These are phyloP conservation scores for Furcasterigmium furcatum DNA, from an alignment of 2,329 filamentous ascomycete species.

Conservation along the genomic window DNA sequence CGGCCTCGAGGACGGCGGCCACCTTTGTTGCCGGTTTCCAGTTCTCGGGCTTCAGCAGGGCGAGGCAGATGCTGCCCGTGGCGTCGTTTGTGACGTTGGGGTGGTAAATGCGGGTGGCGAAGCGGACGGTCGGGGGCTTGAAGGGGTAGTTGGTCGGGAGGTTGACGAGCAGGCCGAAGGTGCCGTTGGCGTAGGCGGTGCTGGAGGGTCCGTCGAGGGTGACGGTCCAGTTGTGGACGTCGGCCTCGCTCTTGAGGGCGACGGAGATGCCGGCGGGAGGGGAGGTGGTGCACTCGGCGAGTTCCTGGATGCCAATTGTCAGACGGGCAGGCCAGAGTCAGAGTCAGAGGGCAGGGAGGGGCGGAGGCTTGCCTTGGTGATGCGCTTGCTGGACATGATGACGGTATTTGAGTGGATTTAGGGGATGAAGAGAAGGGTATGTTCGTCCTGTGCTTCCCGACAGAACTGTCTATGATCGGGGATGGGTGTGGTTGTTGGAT, in stretches of 20 bases:
- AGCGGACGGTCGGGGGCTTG: slow-evolving; percentile 77
- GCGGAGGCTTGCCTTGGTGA: slow-evolving; percentile 33
- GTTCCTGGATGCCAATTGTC: slow-evolving; percentile 43
- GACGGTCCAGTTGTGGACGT: slow-evolving; percentile 52
- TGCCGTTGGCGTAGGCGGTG: slow-evolving; percentile 59
- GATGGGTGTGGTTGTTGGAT: background rate
- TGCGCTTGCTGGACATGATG: slow-evolving; percentile 40
- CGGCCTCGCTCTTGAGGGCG: slow-evolving; percentile 38
- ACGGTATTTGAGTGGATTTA: background rate
- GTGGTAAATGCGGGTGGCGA: slow-evolving; percentile 91
- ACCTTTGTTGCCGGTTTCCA: slow-evolving; percentile 90
- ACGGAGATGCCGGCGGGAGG: slow-evolving; percentile 46
- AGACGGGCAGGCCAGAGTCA: slow-evolving; percentile 4
- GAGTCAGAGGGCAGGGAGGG: slow-evolving; percentile 13
- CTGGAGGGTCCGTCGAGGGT: slow-evolving; percentile 39
- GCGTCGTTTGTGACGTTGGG: slow-evolving; percentile 90
- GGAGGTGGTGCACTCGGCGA: slow-evolving; percentile 42
- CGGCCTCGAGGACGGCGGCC: slow-evolving; percentile 70
- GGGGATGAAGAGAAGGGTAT: background rate
- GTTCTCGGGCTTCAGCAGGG: slow-evolving; percentile 77
- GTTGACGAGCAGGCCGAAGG: slow-evolving; percentile 68
- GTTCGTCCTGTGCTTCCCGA: too few species aligned
- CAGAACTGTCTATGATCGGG: too few species aligned
- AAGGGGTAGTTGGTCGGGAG: slow-evolving; percentile 85
- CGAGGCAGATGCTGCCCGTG: slow-evolving; percentile 81